phyloP scores from a whole-genome alignment of 805 yeast genomes.

The Saccharomycopsis microspora region DNA sequence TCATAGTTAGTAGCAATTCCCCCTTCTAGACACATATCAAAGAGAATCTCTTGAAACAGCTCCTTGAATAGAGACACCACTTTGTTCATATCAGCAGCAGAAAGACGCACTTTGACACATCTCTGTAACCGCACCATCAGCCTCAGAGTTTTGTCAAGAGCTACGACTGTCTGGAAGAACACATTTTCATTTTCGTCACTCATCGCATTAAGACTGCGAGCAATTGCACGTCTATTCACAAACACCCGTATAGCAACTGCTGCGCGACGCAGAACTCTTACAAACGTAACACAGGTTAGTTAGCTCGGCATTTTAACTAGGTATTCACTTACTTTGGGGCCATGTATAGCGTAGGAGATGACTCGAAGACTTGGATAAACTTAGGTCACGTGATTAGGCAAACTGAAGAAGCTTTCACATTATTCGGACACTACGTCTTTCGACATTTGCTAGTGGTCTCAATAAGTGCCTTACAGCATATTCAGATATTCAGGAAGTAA shows the following conservation, averaged over 20 bases:
- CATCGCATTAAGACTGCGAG: background rate
- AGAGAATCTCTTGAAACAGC: constrained; percentile 2
- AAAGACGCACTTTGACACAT: constrained; percentile 7
- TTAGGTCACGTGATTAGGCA: too few relatives aligned
- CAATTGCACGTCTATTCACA: constrained; percentile 8
- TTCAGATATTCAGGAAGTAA: too few relatives aligned
- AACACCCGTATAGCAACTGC: constrained; percentile 11
- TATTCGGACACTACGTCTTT: too few relatives aligned
- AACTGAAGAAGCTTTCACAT: too few relatives aligned
- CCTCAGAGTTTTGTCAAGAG: constrained; percentile 2
- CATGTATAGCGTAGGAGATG: too few relatives aligned
- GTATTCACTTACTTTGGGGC: too few relatives aligned
- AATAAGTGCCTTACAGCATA: too few relatives aligned
- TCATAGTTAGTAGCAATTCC: too few relatives aligned
- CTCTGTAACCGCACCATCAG: constrained; percentile 6
- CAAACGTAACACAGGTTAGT: constrained; percentile 4
- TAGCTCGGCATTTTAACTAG: too few relatives aligned
- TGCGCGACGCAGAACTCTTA: constrained; percentile 2
- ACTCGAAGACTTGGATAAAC: too few relatives aligned
- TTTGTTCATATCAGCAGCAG: constrained; percentile 4
- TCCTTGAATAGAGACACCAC: constrained; percentile 3
- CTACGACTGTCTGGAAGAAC: constrained; percentile 10
- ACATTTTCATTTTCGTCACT: background rate
- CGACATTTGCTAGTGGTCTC: too few relatives aligned
- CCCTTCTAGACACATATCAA: background rate